phyloP scores from a whole-genome alignment of 768 basidiomycete species.

The Suillus plorans region DNA sequence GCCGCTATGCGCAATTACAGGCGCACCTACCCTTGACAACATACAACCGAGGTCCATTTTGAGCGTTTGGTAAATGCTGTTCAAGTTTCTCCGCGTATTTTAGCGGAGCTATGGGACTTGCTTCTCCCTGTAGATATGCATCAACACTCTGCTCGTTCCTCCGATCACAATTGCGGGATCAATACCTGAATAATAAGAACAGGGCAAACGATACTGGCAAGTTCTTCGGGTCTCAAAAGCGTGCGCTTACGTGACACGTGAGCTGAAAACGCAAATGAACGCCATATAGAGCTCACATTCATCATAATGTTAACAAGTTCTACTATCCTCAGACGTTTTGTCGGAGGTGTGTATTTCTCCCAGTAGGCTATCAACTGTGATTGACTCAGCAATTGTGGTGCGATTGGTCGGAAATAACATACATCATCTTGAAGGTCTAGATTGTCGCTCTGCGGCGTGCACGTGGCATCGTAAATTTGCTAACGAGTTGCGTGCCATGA shows the following conservation, averaged over 20 bases:
- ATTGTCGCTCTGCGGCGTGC: slow-evolving; percentile 27
- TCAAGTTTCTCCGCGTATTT: slow-evolving; percentile 57
- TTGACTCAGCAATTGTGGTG: neutral
- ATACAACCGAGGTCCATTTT: slow-evolving; percentile 50
- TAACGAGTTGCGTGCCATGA: neutral
- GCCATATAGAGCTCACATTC: slow-evolving; percentile 46
- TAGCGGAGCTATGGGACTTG: slow-evolving; percentile 50
- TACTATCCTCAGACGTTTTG: slow-evolving; percentile 47
- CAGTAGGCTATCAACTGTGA: slow-evolving; percentile 66
- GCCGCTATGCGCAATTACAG: neutral
- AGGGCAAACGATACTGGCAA: slow-evolving; percentile 58
- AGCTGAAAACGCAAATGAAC: neutral
- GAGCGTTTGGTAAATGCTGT: slow-evolving; percentile 47
- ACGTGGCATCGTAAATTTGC: slow-evolving; percentile 4
- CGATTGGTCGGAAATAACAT: slow-evolving; percentile 20
- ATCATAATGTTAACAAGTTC: slow-evolving; percentile 56
- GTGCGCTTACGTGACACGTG: slow-evolving; percentile 44
- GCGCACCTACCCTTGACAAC: slow-evolving; percentile 55
- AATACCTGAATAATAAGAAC: slow-evolving; percentile 67
- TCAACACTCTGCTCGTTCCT: slow-evolving; percentile 6
- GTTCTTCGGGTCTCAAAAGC: slow-evolving; percentile 46
- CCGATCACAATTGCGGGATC: neutral
- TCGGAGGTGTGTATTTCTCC: slow-evolving; percentile 56
- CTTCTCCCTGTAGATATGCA: slow-evolving; percentile 50
- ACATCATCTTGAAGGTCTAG: slow-evolving; percentile 67